These are phyloP conservation scores for Fraxinus baroniana DNA, from an alignment of 305 asterid species.

Conservation along the genomic window DNA sequence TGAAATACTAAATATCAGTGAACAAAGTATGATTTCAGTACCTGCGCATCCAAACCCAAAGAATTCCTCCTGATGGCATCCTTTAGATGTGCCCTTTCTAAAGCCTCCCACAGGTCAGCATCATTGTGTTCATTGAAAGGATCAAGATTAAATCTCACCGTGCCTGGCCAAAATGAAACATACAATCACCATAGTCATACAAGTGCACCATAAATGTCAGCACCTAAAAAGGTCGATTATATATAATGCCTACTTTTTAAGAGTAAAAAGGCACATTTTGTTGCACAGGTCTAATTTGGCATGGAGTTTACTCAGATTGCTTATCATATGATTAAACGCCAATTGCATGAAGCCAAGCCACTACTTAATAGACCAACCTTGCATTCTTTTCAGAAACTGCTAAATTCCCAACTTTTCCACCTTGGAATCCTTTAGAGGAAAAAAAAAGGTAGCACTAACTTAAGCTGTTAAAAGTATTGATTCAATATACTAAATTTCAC, in stretches of 20 bases:
- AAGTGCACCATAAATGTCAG: background rate
- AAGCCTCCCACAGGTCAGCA: slow-evolving; percentile 93
- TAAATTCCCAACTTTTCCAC: background rate
- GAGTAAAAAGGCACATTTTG: background rate
- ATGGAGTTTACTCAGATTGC: background rate
- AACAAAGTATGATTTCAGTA: slow-evolving; percentile 27
- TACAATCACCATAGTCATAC: background rate
- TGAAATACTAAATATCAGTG: slow-evolving; percentile 8
- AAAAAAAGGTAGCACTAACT: background rate
- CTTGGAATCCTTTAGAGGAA: background rate
- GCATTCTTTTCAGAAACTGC: background rate
- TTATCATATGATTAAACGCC: background rate
- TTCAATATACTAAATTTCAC: background rate
- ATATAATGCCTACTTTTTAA: background rate
- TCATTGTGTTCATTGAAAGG: slow-evolving; percentile 94
- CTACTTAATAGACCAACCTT: background rate
- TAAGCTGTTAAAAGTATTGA: background rate
- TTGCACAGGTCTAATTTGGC: background rate
- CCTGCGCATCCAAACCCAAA: slow-evolving; percentile 90
- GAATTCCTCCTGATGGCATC: slow-evolving; percentile 84
- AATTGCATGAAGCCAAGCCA: background rate
- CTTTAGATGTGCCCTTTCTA: slow-evolving; percentile 91
- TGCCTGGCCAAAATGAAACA: slow-evolving; percentile 49
- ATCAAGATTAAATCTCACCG: slow-evolving; percentile 92
- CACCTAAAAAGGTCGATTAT: background rate